Evolutionary conservation across 31 red algal genomes (phyloP), one percentile per base, ranked within the genome.

Genomic region (Endocladia muricata): DNA sequence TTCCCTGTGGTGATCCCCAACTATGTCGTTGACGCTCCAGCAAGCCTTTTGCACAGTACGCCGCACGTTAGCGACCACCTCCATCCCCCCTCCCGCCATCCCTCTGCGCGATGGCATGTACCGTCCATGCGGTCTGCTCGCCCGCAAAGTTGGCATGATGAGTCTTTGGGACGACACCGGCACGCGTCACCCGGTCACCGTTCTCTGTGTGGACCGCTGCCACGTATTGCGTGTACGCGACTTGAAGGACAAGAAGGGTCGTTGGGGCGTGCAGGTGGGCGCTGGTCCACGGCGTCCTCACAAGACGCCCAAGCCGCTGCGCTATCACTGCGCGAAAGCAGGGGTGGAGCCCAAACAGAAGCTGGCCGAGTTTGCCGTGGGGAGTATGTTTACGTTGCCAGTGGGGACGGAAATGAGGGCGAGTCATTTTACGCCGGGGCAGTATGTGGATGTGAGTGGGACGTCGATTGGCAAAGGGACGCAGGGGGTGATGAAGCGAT

Each of bases 401-500:
- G 73, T 94, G 6, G 95, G 95, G 21, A 91, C 92, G 0, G 83
- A 88, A 41, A 44, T 99, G 19, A 78, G 79, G 22, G 89, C 93
- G 6, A 83, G 52, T 31, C 89, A 93, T 68, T 96, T 96, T 76
- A 80, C 70, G 1, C 54, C 84, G 3, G 97, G 97, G 28, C 97
- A 99, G 71, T 83, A 91, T 34, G 71, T 99, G 17, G 97, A 99
- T 70, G 93, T 96, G 29, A 83, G 62, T 2, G 97, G 97, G 37
- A 94, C 82, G 30, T 88, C 83, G 9, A 95, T 89, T 17, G 97
- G 97, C 49, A 99, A 99, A 76, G 97, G 97, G 26, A 89, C 86
- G 30, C 97, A 99, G 74, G 97, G 97, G 34, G 83, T 86, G 15
- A 93, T 99, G 87, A 99, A 94, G 61, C 85, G 97, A 26, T 93